Evolutionary conservation across 1,284 basidiomycete genomes (phyloP).

Genomic region (Gymnopus androsaceus): DNA sequence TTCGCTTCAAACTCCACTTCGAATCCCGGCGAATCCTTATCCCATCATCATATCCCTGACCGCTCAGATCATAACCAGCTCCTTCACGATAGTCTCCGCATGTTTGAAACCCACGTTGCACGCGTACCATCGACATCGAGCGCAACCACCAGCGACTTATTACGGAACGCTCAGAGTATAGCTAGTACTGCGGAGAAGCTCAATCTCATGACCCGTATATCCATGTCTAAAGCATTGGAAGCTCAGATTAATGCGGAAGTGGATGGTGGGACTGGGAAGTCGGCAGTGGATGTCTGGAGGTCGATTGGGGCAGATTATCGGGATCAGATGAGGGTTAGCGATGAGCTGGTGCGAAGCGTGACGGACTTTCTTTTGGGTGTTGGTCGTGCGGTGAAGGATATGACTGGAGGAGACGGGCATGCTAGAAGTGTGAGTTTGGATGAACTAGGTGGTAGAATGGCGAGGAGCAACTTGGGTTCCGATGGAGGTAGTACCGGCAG

Average conservation of each 20-base stretch:
- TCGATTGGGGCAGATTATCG: conserved; percentile 68
- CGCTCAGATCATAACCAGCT: conserved; percentile 63
- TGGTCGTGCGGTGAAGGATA: conserved; percentile 66
- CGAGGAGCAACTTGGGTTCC: conserved; percentile 35
- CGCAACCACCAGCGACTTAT: conserved; percentile 51
- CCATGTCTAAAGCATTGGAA: conserved; percentile 60
- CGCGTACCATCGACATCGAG: conserved; percentile 50
- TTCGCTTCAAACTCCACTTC: not conserved
- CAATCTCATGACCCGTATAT: conserved; percentile 57
- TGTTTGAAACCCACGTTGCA: conserved; percentile 67
- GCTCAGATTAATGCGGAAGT: conserved; percentile 75
- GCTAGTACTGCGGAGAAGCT: conserved; percentile 64
- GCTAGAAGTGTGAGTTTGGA: conserved; percentile 50
- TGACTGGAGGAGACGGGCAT: conserved; percentile 41
- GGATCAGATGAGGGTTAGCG: conserved; percentile 68
- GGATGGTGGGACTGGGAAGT: conserved; percentile 39
- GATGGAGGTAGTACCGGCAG: conserved; percentile 33
- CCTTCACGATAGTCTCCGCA: conserved; percentile 65
- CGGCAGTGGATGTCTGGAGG: conserved; percentile 61
- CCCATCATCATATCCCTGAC: conserved; percentile 21
- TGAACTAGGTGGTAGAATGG: conserved; percentile 29
- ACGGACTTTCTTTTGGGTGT: conserved; percentile 74
- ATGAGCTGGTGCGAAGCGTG: conserved; percentile 73
- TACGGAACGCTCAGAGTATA: conserved; percentile 61
- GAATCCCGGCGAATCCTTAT: not conserved